phyloP scores from a whole-genome alignment of 345 rosid genomes.

The Eucalyptus melliodora region DNA sequence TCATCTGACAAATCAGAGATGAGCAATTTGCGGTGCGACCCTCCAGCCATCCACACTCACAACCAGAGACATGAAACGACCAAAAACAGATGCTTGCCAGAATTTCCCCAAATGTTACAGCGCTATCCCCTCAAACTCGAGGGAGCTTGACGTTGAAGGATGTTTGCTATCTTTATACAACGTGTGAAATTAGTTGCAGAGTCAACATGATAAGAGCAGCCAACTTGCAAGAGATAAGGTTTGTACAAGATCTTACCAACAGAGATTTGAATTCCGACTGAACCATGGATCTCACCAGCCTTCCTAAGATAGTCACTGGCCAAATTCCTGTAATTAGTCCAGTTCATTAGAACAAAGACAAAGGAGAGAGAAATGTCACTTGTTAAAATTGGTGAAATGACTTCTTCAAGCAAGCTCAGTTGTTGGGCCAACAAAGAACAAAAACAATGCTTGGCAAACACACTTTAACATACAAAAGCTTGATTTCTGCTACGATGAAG shows the following conservation, averaged over 20 bases:
- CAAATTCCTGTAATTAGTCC: slow-evolving; percentile 25
- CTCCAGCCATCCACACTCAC: not conserved
- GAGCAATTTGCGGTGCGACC: not conserved
- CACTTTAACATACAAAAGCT: not conserved
- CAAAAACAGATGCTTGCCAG: not conserved
- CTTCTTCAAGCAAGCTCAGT: not conserved
- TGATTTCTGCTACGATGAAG: not conserved
- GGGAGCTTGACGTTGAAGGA: not conserved
- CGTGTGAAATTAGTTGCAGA: not conserved
- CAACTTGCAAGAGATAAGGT: not conserved
- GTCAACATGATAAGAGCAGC: not conserved
- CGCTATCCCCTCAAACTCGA: not conserved
- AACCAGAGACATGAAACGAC: not conserved
- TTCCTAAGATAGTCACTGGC: slow-evolving; percentile 67
- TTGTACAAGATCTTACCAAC: slow-evolving; percentile 37
- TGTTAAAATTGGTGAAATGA: not conserved
- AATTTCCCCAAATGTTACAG: not conserved
- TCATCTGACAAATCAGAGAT: not conserved
- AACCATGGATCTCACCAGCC: slow-evolving; percentile 78
- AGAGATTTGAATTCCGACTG: slow-evolving; percentile 46
- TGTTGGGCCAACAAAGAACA: not conserved
- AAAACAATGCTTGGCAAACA: not conserved
- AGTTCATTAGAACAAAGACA: not conserved
- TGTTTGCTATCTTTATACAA: not conserved
- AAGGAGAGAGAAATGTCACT: not conserved